Base-by-base conservation (phyloP, 345 rosid genomes). In the Carallia pectinifolia region DNA sequence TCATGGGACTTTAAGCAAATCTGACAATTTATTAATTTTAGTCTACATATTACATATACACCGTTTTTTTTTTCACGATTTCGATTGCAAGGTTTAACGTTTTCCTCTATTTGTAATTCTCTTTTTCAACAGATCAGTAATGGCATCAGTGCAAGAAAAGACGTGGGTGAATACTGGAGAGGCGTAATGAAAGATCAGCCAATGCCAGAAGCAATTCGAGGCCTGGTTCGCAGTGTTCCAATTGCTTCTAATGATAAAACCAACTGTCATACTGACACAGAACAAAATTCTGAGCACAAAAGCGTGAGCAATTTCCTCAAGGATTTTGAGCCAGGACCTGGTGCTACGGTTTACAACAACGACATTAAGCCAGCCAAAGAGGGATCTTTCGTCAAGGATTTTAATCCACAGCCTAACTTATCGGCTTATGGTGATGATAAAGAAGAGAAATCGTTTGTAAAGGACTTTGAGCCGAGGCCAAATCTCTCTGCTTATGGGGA, bases 101-200 rank as follows among this genome's bases (percentile, higher is more conserved):
- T 6, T 60, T 23, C 23, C 27, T 63, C 6, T 19, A 19, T 63
- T 13, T 8, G 4, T 17, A 2, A 5, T 19, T 54, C 60, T 55
- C 7, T 44, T 1, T 6, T 16, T 6, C 2, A 17, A 36, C 70
- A 71, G 82, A 12, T 75, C 33, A 56, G 69, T 8, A 55, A 7
- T 34, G 44, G 40, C 1, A 61, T 55, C 50, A 17, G 50, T 69
- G 80, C 71, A 34, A 66, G 82, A 37, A 75, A 73, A 77, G 83
- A 76, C 48, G 72, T 10, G 9, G 75, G 83, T 3, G 81, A 71
- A 44, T 76, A 76, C 38, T 74, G 79, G 83, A 73, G 61, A 31
- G 67, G 4, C 37, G 63, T 72, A 2, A 65, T 59, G 79, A 64
- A 74, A 40, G 79, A 76, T 50, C 69, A 74, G 60, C 66, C 72